phyloP scores from a whole-genome alignment of 2,329 filamentous ascomycete genomes.

The Chrysoporthe austroafricana region DNA sequence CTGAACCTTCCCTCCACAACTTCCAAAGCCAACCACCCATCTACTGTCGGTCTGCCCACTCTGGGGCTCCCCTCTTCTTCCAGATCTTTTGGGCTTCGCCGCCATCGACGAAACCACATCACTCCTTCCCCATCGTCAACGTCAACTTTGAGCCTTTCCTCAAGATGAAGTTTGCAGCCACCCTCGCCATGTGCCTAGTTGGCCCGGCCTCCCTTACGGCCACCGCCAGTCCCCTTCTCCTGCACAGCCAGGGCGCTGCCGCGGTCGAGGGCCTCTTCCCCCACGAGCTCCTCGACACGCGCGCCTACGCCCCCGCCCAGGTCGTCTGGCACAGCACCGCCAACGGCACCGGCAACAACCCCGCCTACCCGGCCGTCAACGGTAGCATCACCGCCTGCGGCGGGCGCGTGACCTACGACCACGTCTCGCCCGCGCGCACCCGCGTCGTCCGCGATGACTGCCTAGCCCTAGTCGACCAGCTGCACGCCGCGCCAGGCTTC shows the following conservation, averaged over 20 bases:
- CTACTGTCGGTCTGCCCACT: neutral
- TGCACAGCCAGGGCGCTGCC: neutral
- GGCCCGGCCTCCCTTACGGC: neutral
- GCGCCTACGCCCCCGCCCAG: neutral
- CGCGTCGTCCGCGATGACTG: constrained; percentile 16
- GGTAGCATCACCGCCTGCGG: constrained; percentile 13
- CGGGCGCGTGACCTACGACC: constrained; percentile 8
- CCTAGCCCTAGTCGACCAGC: neutral
- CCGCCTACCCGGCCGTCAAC: neutral
- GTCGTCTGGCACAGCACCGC: constrained; percentile 10
- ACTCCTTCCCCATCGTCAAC: neutral
- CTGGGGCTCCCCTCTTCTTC: neutral
- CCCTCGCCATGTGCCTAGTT: neutral
- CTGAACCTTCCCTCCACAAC: neutral
- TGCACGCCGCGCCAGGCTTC: constrained; percentile 5
- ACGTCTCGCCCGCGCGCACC: constrained; percentile 15
- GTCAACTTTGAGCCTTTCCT: neutral
- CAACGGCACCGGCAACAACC: neutral
- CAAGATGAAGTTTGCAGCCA: neutral
- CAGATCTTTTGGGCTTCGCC: neutral
- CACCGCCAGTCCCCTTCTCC: neutral
- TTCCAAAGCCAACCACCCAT: no score
- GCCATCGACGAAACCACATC: neutral
- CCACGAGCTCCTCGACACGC: neutral
- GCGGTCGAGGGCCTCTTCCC: neutral